A percentile compares a stretch with the other conserved stretches of the same genome.
These are phyloP conservation scores for Solanum pimpinellifolium DNA, from an alignment of 257 asterid genomes.

Conservation along the genomic window DNA sequence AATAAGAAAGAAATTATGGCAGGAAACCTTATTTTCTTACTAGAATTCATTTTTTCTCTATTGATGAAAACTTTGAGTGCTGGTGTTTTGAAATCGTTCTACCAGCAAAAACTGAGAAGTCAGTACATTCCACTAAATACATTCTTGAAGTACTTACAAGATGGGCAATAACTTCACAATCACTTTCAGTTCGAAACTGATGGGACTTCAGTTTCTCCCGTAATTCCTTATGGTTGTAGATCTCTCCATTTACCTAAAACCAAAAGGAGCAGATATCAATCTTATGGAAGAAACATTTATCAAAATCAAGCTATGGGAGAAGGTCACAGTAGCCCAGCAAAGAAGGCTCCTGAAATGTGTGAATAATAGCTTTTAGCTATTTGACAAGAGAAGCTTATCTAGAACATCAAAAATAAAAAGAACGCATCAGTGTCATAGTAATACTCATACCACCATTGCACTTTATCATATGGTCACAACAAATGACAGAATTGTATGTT, in stretches of 20 bases:
- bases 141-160: conserved; percentile 48
- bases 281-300: neutral
- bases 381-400: neutral
- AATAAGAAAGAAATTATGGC: neutral
- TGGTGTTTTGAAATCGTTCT: neutral
- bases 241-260: conserved; percentile 91
- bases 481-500: neutral
- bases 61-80: neutral
- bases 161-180: conserved; percentile 99
- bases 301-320: neutral
- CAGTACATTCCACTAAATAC: neutral
- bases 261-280: conserved; percentile 3
- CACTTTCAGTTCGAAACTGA: conserved; percentile 84
- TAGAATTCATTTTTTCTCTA: neutral
- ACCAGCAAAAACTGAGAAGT: neutral
- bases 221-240: conserved; percentile 83
- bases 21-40: neutral
- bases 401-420: neutral
- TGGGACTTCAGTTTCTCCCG: conserved; percentile 66
- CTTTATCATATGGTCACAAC: neutral
- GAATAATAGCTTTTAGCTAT: neutral
- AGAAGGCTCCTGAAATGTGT: neutral
- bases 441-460: neutral
- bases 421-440: neutral
- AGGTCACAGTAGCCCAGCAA: neutral